These are phyloP conservation scores for Salix arbutifolia DNA, from an alignment of 345 rosid species.

Conservation along the genomic window DNA sequence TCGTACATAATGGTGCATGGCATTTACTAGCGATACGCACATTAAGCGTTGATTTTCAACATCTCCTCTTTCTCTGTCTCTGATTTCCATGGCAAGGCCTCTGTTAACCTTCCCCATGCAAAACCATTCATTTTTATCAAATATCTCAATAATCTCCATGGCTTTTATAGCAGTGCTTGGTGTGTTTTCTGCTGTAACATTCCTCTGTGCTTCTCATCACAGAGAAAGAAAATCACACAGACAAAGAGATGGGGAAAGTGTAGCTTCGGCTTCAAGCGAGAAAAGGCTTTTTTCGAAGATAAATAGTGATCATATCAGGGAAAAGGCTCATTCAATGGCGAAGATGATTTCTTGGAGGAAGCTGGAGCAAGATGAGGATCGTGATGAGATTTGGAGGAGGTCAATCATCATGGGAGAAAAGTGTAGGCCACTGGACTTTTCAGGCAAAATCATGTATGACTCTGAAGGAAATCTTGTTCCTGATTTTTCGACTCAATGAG, in stretches of 20 bases:
- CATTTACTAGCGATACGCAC: not conserved
- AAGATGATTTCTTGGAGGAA: constrained; percentile 57
- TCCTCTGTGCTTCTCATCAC: constrained; percentile 21
- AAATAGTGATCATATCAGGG: constrained; percentile 30
- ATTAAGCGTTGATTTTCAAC: not conserved
- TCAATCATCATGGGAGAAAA: constrained; percentile 48
- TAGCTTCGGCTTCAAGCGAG: constrained; percentile 2
- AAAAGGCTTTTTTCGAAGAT: constrained; percentile 33
- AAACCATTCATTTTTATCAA: constrained; percentile 1
- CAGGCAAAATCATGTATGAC: constrained; percentile 53
- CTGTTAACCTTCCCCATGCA: not conserved
- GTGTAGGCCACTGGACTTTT: constrained; percentile 49
- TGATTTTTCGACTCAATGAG: not conserved
- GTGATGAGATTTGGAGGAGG: constrained; percentile 46
- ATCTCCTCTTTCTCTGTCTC: not conserved
- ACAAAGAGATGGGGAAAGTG: not conserved
- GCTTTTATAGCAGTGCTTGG: constrained; percentile 2
- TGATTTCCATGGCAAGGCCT: constrained; percentile 20
- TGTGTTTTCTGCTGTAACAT: constrained; percentile 7
- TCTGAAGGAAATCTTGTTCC: constrained; percentile 40
- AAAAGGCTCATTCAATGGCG: constrained; percentile 40
- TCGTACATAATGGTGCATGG: not conserved
- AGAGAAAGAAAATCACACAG: constrained; percentile 2
- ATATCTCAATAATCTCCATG: not conserved
- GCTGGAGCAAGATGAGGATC: constrained; percentile 4